Evolutionary conservation across 495 filamentous ascomycete species (phyloP).

Genomic region (Podospora appendiculata): DNA sequence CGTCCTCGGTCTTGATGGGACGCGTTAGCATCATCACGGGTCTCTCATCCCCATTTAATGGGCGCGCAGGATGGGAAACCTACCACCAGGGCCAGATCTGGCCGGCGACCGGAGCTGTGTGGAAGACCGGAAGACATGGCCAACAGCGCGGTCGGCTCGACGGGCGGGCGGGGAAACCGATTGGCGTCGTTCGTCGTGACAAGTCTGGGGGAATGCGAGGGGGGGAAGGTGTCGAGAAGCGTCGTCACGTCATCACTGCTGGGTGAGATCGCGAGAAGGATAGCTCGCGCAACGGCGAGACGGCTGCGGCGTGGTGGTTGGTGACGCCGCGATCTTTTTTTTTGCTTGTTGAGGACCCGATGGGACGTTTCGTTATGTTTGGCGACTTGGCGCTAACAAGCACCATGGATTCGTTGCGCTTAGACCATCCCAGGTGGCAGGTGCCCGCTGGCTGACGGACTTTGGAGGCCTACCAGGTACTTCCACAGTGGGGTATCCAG

Average conservation of each 20-base stretch:
- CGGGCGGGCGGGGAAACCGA: conserved; percentile 1
- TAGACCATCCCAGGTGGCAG: not conserved
- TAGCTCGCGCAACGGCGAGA: conserved; percentile 16
- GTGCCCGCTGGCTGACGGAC: too few relatives aligned
- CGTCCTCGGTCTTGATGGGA: conserved; percentile 60
- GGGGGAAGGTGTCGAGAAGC: conserved; percentile 1
- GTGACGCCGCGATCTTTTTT: conserved; percentile 15
- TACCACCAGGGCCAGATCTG: conserved; percentile 73
- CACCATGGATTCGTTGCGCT: not conserved
- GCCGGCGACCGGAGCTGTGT: conserved; percentile 25
- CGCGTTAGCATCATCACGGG: conserved; percentile 1
- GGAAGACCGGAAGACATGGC: conserved; percentile 22
- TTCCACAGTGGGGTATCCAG: too few relatives aligned
- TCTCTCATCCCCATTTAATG: too few relatives aligned
- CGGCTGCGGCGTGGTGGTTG: not conserved
- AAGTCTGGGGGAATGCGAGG: not conserved
- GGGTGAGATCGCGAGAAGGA: conserved; percentile 1
- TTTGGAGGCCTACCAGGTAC: too few relatives aligned
- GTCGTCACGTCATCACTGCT: conserved; percentile 28
- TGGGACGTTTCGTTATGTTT: conserved; percentile 1
- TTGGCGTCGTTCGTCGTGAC: conserved; percentile 3
- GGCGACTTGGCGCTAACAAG: conserved; percentile 11
- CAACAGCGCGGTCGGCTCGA: conserved; percentile 4
- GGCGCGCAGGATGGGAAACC: conserved; percentile 22
- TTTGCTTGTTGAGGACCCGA: not conserved